Conservation (phyloP, 2,329 filamentous ascomycete species). For the Beauveria rudraprayagi region DNA sequence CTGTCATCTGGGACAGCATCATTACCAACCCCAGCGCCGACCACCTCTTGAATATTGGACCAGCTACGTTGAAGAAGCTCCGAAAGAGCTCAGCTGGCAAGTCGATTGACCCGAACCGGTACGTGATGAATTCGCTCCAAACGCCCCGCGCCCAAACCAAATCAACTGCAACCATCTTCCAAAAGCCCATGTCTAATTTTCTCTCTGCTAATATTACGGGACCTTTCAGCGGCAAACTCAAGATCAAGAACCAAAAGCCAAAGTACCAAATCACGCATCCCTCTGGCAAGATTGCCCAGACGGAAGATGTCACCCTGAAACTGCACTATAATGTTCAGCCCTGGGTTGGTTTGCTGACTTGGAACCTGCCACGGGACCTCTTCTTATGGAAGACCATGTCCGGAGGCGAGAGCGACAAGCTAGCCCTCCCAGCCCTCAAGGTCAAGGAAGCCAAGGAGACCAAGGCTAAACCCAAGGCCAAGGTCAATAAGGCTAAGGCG, state of each 20-base stretch:
- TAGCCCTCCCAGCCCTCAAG: slow-evolving; percentile 60
- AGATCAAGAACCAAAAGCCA: slow-evolving; percentile 74
- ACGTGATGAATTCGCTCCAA: slow-evolving; percentile 16
- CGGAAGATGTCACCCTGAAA: slow-evolving; percentile 65
- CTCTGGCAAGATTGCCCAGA: slow-evolving; percentile 65
- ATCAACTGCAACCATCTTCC: neutral
- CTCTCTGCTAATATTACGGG: neutral
- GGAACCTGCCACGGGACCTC: slow-evolving; percentile 55
- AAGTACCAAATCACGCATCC: slow-evolving; percentile 98
- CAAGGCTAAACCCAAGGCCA: slow-evolving; percentile 16
- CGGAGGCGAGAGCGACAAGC: slow-evolving; percentile 56
- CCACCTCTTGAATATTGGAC: slow-evolving; percentile 53
- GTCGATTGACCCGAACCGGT: slow-evolving; percentile 50
- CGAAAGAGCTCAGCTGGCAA: slow-evolving; percentile 51
- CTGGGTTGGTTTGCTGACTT: slow-evolving; percentile 84
- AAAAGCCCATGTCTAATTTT: neutral
- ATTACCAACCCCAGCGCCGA: slow-evolving; percentile 66
- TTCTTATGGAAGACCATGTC: slow-evolving; percentile 58
- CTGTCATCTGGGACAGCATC: slow-evolving; percentile 93
- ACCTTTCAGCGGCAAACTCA: slow-evolving; percentile 57
- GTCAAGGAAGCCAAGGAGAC: slow-evolving; percentile 33
- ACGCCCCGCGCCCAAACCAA: neutral
- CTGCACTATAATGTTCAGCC: slow-evolving; percentile 97
- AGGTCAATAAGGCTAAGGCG: slow-evolving; percentile 14
- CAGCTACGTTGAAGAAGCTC: slow-evolving; percentile 54